Base-by-base conservation (phyloP, 2,329 filamentous ascomycete genomes). In the Fusarium verrucosum region DNA sequence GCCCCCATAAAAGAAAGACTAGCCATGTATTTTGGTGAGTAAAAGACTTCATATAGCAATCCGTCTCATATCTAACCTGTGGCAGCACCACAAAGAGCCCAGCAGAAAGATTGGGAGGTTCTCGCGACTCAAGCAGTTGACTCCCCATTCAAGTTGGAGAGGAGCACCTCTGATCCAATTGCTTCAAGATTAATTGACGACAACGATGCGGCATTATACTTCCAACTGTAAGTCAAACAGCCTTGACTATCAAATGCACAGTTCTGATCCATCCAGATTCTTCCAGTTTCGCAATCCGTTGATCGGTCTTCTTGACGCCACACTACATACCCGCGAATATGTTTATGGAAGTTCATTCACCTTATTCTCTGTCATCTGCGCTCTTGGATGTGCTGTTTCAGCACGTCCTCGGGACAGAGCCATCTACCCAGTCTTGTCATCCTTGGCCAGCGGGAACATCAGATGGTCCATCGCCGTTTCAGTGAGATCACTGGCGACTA, bases 91-190 rank as follows among this genome's bases (percentile, higher is more conserved):
- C 45, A 59, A 4, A 59, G 56, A 40, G 45, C 33, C 2, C 56
- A 59, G 5, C 45, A 59, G 1, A 59, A 59, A 20, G 56, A 59
- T 1, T 59, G 56, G 56, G 56, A 59, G 23, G 10, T 59, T 22
- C 11, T 59, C 0, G 54, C 54, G 0, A 23, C 56, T 7, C 56
- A 59, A 17, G 30, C 56, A 16, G 28, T 59, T 19, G 45, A 53
- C 6, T 59, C 54, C 11, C 45, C 56, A 1, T 59, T 59, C 33
- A 59, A 59, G n/a, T 10, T 59, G 3, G 54, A 59, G 17, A 59
- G 49, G n/a, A 37, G 11, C 2, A 59, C 45, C 3, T 59, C 54
- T 6, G 54, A 59, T 25, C 56, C 56, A 2, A 45, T 59, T 13
- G 33, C 56, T 2, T 59, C 56, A 11, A 41, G 56, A 1, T 7